These are phyloP conservation scores for Exophiala spinifera DNA, from an alignment of 2,329 filamentous ascomycete species.

Conservation along the genomic window DNA sequence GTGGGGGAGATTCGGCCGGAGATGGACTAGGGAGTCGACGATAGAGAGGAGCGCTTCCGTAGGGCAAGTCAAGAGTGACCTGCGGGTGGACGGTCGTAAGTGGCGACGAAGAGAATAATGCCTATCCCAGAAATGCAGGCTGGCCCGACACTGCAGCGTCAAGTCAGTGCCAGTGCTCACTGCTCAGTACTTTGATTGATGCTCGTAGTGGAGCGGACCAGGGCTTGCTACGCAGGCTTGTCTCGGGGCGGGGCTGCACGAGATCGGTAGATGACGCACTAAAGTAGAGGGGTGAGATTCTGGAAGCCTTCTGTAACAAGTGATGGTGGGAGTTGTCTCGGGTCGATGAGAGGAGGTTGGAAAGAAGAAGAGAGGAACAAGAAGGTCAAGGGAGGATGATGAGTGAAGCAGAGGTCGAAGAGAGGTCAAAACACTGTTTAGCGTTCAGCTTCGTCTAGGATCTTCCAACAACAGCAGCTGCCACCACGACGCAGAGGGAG, in stretches of 20 bases:
- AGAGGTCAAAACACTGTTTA: not conserved
- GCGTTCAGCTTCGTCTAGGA: not conserved
- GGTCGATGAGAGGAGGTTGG: not conserved
- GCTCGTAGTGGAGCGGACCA: constrained; percentile 16
- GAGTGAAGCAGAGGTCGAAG: not conserved
- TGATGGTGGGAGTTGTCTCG: constrained; percentile 5
- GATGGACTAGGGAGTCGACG: constrained; percentile 6
- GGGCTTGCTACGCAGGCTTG: not conserved
- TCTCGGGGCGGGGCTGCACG: constrained; percentile 6
- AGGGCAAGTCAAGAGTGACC: constrained; percentile 15
- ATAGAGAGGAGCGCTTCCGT: constrained; percentile 12
- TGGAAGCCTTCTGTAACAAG: constrained; percentile 8
- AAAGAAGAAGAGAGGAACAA: constrained; percentile 1
- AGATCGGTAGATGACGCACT: constrained; percentile 23
- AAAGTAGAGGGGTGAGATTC: constrained; percentile 17
- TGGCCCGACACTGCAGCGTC: not conserved
- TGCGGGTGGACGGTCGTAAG: constrained; percentile 13
- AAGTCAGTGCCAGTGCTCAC: not conserved
- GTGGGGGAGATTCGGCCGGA: constrained; percentile 18
- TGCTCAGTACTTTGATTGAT: constrained; percentile 2
- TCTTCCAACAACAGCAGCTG: not conserved
- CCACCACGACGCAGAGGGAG: not conserved
- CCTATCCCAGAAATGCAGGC: constrained; percentile 9
- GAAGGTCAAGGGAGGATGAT: not conserved
- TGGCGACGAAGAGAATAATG: constrained; percentile 6